These are phyloP conservation scores for Hansenula lynferdii DNA, from an alignment of 1,139 yeast species.

Conservation along the genomic window DNA sequence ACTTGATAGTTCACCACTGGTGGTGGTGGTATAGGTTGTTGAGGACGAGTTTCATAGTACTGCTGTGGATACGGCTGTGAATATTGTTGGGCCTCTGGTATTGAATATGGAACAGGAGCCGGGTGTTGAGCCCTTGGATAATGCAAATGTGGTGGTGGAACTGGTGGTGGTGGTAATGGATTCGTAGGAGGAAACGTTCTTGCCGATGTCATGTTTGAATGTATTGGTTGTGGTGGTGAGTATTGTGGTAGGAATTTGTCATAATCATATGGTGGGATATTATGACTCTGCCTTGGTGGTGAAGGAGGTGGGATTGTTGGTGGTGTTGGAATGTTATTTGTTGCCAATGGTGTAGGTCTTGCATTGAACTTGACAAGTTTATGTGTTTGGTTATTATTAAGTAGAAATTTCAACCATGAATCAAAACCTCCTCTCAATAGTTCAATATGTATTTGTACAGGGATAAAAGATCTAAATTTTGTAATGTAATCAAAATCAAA, in stretches of 20 bases:
- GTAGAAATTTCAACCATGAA: slow-evolving; percentile 21
- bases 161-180: neutral
- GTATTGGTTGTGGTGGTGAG: slow-evolving; percentile 9
- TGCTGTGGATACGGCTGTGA: slow-evolving; percentile 5
- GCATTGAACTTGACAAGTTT: slow-evolving; percentile 11
- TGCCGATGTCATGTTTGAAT: neutral
- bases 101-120: neutral
- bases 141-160: neutral
- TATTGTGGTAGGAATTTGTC: slow-evolving; percentile 3
- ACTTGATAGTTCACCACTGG: slow-evolving; percentile 9
- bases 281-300: slow-evolving; percentile 5
- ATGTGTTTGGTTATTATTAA: slow-evolving; percentile 7
- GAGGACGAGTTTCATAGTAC: neutral
- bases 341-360: slow-evolving; percentile 7
- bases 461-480: slow-evolving; percentile 11
- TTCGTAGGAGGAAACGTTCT: neutral
- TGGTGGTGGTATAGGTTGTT: slow-evolving; percentile 5
- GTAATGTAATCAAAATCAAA: slow-evolving; percentile 27
- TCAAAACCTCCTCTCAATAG: slow-evolving; percentile 24
- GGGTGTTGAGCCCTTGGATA: neutral
- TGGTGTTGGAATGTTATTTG: slow-evolving; percentile 11
- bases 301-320: slow-evolving; percentile 13
- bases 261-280: slow-evolving; percentile 2
- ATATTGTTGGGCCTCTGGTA: slow-evolving; percentile 6
- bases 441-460: slow-evolving; percentile 10